phyloP scores from a whole-genome alignment of 495 filamentous ascomycete species.

The Penicillium salamii region DNA sequence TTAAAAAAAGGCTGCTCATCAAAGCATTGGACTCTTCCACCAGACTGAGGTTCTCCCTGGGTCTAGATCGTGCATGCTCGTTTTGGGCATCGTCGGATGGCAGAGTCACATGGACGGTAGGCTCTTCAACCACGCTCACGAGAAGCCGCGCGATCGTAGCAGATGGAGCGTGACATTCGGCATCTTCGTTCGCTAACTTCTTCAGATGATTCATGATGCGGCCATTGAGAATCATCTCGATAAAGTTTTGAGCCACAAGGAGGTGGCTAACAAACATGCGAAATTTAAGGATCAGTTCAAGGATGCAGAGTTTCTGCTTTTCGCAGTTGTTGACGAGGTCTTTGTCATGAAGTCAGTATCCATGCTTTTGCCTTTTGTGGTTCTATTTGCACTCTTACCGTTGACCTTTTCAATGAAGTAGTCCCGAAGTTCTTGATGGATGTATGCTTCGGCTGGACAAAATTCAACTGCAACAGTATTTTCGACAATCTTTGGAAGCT shows the following conservation, averaged over 20 bases:
- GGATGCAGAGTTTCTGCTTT: constrained; percentile 20
- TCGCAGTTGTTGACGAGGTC: neutral
- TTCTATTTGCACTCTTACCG: constrained; percentile 1
- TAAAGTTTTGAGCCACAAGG: constrained; percentile 43
- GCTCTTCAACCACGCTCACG: too few relatives aligned
- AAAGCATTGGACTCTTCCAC: too few relatives aligned
- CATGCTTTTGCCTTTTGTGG: too few relatives aligned
- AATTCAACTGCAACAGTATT: constrained; percentile 38
- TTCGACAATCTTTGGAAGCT: constrained; percentile 44
- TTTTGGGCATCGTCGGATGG: too few relatives aligned
- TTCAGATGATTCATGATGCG: constrained; percentile 37
- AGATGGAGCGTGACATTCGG: neutral
- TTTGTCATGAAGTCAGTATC: neutral
- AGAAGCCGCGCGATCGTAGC: constrained; percentile 14
- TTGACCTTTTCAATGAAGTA: constrained; percentile 38
- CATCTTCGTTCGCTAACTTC: constrained; percentile 5
- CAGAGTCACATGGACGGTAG: too few relatives aligned
- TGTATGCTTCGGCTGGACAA: constrained; percentile 42
- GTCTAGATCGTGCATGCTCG: too few relatives aligned
- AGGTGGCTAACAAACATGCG: constrained; percentile 53
- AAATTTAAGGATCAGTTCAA: constrained; percentile 43
- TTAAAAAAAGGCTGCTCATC: too few relatives aligned
- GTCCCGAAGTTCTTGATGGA: constrained; percentile 46
- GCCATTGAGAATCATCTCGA: constrained; percentile 40
- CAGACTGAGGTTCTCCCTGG: too few relatives aligned